Evolutionary conservation across 208 protist genomes (phyloP).

Genomic region (Lotmaria passim): DNA sequence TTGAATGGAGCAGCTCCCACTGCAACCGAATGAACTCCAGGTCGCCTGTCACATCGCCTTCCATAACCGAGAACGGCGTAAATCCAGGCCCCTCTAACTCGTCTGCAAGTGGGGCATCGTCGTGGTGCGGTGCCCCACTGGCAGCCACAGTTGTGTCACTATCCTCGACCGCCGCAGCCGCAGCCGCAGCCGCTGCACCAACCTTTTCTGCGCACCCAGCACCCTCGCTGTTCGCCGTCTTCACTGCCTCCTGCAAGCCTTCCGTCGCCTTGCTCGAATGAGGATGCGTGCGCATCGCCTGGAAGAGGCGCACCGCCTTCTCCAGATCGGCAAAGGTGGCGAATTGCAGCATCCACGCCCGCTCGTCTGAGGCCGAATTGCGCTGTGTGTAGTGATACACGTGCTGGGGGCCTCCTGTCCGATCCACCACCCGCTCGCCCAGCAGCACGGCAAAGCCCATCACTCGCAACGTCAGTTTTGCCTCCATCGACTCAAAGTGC

Average conservation of each 20-base stretch:
- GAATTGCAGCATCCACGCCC: constrained; percentile 16
- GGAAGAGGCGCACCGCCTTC: constrained; percentile 12
- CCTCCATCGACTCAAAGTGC: constrained; percentile 7
- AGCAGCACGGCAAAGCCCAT: constrained; percentile 3
- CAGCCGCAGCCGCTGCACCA: neutral
- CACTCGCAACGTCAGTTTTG: constrained; percentile 12
- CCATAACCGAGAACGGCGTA: constrained; percentile 2
- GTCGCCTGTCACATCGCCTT: constrained; percentile 12
- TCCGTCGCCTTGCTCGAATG: neutral
- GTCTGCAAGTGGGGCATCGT: neutral
- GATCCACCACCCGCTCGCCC: neutral
- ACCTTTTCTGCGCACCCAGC: no score
- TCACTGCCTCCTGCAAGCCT: neutral
- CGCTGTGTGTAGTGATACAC: constrained; percentile 14
- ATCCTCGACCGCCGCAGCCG: neutral
- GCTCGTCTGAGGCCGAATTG: neutral
- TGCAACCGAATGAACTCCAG: constrained; percentile 6
- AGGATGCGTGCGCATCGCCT: neutral
- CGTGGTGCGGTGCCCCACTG: neutral
- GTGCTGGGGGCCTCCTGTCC: neutral
- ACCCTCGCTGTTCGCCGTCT: neutral
- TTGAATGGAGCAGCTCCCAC: constrained; percentile 11
- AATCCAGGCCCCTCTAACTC: neutral
- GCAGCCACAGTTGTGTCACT: neutral
- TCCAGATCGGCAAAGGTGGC: constrained; percentile 15